These are phyloP conservation scores for Coniochaeta sp. DNA, from an alignment of 2,329 filamentous ascomycete genomes.

Conservation along the genomic window DNA sequence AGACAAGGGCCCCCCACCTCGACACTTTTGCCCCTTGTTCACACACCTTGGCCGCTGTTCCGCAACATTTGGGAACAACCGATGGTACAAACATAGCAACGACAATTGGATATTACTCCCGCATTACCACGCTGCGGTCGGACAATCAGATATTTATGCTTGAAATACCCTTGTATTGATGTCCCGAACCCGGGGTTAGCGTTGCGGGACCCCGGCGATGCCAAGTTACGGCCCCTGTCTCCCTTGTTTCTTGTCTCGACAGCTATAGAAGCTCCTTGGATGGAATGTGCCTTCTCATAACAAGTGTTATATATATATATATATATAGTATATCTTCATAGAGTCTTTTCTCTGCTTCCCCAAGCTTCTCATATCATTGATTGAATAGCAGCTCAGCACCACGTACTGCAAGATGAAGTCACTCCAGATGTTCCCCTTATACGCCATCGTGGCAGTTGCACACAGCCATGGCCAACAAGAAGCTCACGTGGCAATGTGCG, in stretches of 20 bases:
- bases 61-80: background rate
- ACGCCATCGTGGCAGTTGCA: background rate
- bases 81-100: background rate
- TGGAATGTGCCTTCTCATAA: background rate
- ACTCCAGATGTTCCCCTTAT: background rate
- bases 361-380: background rate
- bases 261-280: background rate
- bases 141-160: background rate
- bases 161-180: background rate
- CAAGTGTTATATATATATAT: background rate
- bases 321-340: background rate
- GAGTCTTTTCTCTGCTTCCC: background rate
- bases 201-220: background rate
- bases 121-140: background rate
- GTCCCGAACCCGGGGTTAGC: background rate
- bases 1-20: background rate
- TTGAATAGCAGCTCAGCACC: background rate
- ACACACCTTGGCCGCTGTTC: background rate
- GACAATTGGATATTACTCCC: background rate
- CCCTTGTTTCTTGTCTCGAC: background rate
- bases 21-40: background rate
- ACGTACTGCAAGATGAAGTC: background rate
- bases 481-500: background rate
- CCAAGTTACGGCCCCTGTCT: background rate
- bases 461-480: background rate